Evolutionary conservation across 1,284 basidiomycete species (phyloP), one percentile per base, ranked within the genome.

Genomic region (Cystobasidium slooffiae): DNA sequence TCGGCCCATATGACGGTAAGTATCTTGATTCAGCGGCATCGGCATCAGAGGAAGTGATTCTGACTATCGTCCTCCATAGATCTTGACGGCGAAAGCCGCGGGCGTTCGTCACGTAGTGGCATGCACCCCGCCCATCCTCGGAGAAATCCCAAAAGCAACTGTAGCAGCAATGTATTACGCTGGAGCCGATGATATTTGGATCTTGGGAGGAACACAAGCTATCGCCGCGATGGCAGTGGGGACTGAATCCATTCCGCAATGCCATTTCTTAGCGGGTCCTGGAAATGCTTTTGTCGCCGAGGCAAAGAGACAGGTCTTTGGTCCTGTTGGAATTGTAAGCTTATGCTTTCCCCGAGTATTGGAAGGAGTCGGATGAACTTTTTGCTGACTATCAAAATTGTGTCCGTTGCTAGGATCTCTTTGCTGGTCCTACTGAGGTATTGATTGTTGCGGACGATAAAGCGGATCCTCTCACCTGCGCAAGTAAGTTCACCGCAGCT

Each of bases 241-340:
- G 6, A 84, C 83, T 8, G 77, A 77, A 67, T 73, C 78, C 0
- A 80, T 82, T 37, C 81, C 80, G 43, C 83, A 83, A 76, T 82
- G 83, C 10, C 82, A 83, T 77, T 83, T 83, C 77, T 76, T 79
- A 53, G 81, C 80, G 5, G 83, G 83, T 6, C 83, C 83, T 0
- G 83, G 83, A 31, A 84, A 84, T 74, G 82, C 83, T 69, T 84
- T 83, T 64, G 83, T 84, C 10, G 83, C 78, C 3, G 76, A 73
- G 49, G 78, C 76, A 44, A 77, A 78, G 66, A 76, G 74, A 81
- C 82, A 78, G 80, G 82, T 75, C 75, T 81, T 58, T 78, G 81
- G 68, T 78, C 82, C 39, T 77, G 78, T 83, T 7, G 79, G 79
- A 6, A 84, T 84, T 76, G 75, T 63, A 14, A 8, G 61, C 6